Evolutionary conservation across 2,329 filamentous ascomycete genomes (phyloP).

Genomic region (Beauveria pseudobassiana): DNA sequence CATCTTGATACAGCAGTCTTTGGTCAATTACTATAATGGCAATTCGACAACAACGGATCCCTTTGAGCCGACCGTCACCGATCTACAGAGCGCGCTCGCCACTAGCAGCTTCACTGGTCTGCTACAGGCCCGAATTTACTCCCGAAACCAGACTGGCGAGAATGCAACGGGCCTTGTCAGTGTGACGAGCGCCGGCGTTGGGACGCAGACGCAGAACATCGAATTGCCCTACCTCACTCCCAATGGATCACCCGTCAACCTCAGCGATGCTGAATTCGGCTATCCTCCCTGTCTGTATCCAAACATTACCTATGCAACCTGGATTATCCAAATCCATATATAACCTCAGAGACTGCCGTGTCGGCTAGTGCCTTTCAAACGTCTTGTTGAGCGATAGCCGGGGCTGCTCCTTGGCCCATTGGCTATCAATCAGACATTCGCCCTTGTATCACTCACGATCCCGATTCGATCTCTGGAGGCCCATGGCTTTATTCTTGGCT

Average conservation of each 20-base stretch:
- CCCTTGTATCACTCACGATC: constrained; percentile 72
- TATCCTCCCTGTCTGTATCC: constrained; percentile 70
- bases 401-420: constrained; percentile 70
- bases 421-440: constrained; percentile 62
- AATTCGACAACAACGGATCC: constrained; percentile 46
- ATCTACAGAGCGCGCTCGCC: constrained; percentile 64
- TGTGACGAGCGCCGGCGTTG: constrained; percentile 44
- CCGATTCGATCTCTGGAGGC: constrained; percentile 65
- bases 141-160: constrained; percentile 54
- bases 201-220: constrained; percentile 33
- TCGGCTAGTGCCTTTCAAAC: constrained; percentile 42
- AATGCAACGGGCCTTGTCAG: constrained; percentile 51
- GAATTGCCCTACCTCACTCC: constrained; percentile 52
- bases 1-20: constrained; percentile 48
- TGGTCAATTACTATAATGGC: constrained; percentile 44
- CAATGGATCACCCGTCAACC: constrained; percentile 49
- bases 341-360: constrained; percentile 33
- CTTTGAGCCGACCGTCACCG: constrained; percentile 53
- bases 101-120: constrained; percentile 50
- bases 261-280: constrained; percentile 57
- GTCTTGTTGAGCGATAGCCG: constrained; percentile 41
- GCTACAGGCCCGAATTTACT: constrained; percentile 67
- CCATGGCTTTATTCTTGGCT: constrained; percentile 62
- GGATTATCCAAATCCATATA: constrained; percentile 30
- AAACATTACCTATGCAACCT: constrained; percentile 61